A percentile compares a stretch with the other conserved stretches of the same genome.
Evolutionary conservation across 345 rosid genomes (phyloP).

Genomic region (Ceriops zippeliana): DNA sequence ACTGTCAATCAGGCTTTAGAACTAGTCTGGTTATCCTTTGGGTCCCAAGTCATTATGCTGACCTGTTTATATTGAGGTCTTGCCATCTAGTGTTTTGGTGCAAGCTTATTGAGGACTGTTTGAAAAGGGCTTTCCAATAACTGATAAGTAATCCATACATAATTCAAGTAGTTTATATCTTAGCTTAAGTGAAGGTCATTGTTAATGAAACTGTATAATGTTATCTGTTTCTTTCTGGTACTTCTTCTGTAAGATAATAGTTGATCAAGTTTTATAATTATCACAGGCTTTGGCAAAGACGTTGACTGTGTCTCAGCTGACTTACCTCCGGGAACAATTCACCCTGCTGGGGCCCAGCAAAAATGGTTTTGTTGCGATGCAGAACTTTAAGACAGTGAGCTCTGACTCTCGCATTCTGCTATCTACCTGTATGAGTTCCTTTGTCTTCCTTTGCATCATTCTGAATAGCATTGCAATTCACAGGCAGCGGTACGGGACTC

Average conservation of each 20-base stretch:
- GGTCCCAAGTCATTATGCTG: not conserved
- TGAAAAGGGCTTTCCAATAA: not conserved
- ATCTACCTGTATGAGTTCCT: not conserved
- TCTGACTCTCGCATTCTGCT: not conserved
- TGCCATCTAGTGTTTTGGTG: not conserved
- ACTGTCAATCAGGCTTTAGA: not conserved
- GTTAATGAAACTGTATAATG: not conserved
- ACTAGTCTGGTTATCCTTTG: not conserved
- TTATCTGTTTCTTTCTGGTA: not conserved
- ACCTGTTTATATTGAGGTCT: not conserved
- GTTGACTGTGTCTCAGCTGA: constrained; percentile 61
- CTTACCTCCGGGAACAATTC: constrained; percentile 80
- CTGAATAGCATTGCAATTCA: constrained; percentile 15
- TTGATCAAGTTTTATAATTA: constrained; percentile 7
- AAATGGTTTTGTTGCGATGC: constrained; percentile 70
- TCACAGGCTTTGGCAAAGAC: constrained; percentile 82
- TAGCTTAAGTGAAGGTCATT: not conserved
- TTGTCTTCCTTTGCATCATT: not conserved
- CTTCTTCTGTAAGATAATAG: constrained; percentile 1
- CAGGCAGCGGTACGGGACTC: constrained; percentile 58
- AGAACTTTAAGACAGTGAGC: constrained; percentile 72
- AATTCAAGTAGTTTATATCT: not conserved
- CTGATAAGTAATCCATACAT: not conserved
- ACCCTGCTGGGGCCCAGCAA: constrained; percentile 67
- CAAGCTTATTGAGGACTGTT: not conserved